Base-by-base conservation (phyloP, 2,329 filamentous ascomycete species). In the Alternaria hordeiaustralica region DNA sequence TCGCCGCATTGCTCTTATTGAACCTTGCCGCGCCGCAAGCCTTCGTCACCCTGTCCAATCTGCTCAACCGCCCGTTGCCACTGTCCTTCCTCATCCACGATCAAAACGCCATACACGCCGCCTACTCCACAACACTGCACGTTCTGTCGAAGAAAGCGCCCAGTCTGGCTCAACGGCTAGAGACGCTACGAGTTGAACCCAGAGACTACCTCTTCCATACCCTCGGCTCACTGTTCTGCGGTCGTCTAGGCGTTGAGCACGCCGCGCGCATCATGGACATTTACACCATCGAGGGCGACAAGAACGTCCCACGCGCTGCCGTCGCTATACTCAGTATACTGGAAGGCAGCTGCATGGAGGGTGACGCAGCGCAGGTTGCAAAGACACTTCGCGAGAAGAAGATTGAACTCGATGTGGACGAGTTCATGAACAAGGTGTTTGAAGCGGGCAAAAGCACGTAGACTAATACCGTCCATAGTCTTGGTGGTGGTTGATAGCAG, bases 221-320 rank as follows among this genome's bases (percentile, higher is more conserved):
- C 55, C 91, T 93, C 71, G 86, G 86, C 6, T 84, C 84, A 15
- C 81, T 93, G 6, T 92, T 93, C 75, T 79, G 77, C 56, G 71
- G 71, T 3, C 90, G 90, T 43, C 80, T 93, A 5, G 86, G 86
- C 8, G 84, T 94, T 15, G 92, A 94, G 71, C 87, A 91, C 69
- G 90, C 89, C 5, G 87, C 89, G 2, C 83, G 93, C 3, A 80
- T 96, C 12, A 95, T 92, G 91, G 93, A 96, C 67, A 88, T 95
- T 0, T 93, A 92, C 69, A 88, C 92, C 4, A 93, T 96, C 68
- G 93, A 96, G 75, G 92, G 92, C 25, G 93, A 96, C 67, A 84
- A 87, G 1, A 84, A 92, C 1, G 82, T 94, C 0, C 86, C 95
- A 7, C 84, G 92, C 0, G 91, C 91, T 1, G 90, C 88, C 0